Evolutionary conservation across 2,329 filamentous ascomycete genomes (phyloP).

Genomic region (Elsinoe australis): DNA sequence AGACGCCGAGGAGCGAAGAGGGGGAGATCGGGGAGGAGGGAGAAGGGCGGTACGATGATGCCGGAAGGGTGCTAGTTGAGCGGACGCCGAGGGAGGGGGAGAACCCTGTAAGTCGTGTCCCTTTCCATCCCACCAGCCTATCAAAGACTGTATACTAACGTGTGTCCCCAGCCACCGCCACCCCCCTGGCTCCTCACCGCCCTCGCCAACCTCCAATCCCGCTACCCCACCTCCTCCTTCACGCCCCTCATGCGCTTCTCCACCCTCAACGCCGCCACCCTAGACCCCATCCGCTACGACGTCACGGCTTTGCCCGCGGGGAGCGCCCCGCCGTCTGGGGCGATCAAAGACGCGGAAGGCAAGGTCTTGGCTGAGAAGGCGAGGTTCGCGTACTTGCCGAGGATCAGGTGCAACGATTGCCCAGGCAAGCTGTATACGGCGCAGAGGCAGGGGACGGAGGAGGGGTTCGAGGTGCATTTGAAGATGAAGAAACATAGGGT

Average conservation of each 20-base stretch:
- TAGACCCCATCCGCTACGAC: conserved; percentile 52
- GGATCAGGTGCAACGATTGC: conserved; percentile 88
- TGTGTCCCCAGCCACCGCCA: conserved; percentile 58
- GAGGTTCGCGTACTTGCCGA: conserved; percentile 68
- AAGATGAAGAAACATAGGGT: conserved; percentile 65
- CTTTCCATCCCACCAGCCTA: conserved; percentile 5
- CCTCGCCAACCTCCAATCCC: conserved; percentile 60
- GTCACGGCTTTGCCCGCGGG: conserved; percentile 33
- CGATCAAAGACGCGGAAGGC: conserved; percentile 44
- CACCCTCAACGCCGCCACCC: conserved; percentile 65
- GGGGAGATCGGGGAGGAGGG: conserved; percentile 11
- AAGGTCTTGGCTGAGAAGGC: conserved; percentile 11
- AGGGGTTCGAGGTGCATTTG: conserved; percentile 88
- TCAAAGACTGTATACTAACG: conserved; percentile 14
- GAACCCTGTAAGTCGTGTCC: conserved; percentile 51
- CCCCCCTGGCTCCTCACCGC: conserved; percentile 77
- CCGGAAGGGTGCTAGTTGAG: conserved; percentile 59
- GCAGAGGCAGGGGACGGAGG: conserved; percentile 72
- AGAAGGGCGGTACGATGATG: conserved; percentile 25
- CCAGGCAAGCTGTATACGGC: conserved; percentile 91
- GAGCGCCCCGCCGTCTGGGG: conserved; percentile 53
- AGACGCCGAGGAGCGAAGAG: conserved; percentile 4
- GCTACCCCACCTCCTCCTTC: conserved; percentile 74
- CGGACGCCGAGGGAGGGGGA: conserved; percentile 53
- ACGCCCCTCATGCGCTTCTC: conserved; percentile 88